Conservation (phyloP, 352 stramenopile species). For the Blastocystis sp. region DNA sequence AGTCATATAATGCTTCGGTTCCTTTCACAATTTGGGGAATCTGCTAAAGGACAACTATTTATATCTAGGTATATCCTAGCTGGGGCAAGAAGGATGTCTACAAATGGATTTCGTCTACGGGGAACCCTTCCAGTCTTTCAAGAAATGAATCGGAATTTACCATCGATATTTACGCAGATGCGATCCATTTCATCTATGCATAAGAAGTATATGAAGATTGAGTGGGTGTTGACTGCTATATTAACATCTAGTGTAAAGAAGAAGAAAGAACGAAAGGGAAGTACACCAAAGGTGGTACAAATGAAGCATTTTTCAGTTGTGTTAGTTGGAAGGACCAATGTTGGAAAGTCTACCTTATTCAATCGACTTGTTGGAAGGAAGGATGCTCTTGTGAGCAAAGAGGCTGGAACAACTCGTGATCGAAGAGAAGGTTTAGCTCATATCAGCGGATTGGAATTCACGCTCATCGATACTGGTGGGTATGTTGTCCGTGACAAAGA, state of each 20-base stretch:
- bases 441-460: slow-evolving; percentile 73
- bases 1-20: background rate
- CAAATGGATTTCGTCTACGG: no score
- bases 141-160: background rate
- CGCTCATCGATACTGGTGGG: slow-evolving; percentile 74
- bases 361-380: slow-evolving; percentile 80
- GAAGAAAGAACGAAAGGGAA: slow-evolving; percentile 61
- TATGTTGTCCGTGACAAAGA: slow-evolving; percentile 38
- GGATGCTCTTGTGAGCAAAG: slow-evolving; percentile 79
- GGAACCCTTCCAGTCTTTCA: background rate
- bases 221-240: background rate
- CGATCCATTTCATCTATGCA: slow-evolving; percentile 3
- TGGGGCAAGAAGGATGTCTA: background rate
- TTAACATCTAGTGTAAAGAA: slow-evolving; percentile 53
- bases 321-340: slow-evolving; percentile 84
- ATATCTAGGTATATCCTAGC: background rate
- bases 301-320: slow-evolving; percentile 76
- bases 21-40: background rate
- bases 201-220: slow-evolving; percentile 62
- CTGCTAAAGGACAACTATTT: background rate
- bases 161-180: background rate
- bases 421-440: slow-evolving; percentile 76
- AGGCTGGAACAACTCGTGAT: slow-evolving; percentile 84
- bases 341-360: slow-evolving; percentile 80
- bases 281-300: slow-evolving; percentile 43